Evolutionary conservation across 2,329 filamentous ascomycete species (phyloP).

Genomic region (Gyromitra esculenta): DNA sequence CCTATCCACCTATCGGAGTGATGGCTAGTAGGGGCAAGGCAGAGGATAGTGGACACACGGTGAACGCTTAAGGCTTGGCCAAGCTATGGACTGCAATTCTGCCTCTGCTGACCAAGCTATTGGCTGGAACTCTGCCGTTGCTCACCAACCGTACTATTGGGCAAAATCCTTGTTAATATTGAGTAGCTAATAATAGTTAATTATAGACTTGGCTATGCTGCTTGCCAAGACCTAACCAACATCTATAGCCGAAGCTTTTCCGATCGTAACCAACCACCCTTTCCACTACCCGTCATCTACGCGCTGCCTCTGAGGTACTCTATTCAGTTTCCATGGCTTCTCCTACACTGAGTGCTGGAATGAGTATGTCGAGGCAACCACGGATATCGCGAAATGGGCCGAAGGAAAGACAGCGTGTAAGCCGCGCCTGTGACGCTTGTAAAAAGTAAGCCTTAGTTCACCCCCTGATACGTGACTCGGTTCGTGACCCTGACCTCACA

Average conservation of each 20-base stretch:
- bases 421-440: constrained; percentile 32
- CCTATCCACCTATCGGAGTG: too few relatives aligned
- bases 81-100: not conserved
- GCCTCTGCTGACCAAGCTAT: not conserved
- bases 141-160: not conserved
- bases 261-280: constrained; percentile 41
- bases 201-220: constrained; percentile 11
- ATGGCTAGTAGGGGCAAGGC: too few relatives aligned
- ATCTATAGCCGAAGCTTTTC: constrained; percentile 27
- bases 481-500: constrained; percentile 18
- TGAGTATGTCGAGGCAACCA: constrained; percentile 20
- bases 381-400: constrained; percentile 26
- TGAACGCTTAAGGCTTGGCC: too few relatives aligned
- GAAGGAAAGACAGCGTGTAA: constrained; percentile 33
- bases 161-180: not conserved
- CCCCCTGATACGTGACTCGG: constrained; percentile 2
- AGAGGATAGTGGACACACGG: too few relatives aligned
- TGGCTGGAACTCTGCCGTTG: not conserved
- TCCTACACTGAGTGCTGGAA: constrained; percentile 2
- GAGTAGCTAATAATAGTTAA: not conserved
- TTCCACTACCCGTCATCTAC: constrained; percentile 3
- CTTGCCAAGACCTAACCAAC: constrained; percentile 14
- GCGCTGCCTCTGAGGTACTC: constrained; percentile 34
- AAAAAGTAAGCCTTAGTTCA: constrained; percentile 16
- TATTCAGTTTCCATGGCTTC: not conserved